phyloP scores from a whole-genome alignment of 257 asterid species.

The Solanum tarijense region DNA sequence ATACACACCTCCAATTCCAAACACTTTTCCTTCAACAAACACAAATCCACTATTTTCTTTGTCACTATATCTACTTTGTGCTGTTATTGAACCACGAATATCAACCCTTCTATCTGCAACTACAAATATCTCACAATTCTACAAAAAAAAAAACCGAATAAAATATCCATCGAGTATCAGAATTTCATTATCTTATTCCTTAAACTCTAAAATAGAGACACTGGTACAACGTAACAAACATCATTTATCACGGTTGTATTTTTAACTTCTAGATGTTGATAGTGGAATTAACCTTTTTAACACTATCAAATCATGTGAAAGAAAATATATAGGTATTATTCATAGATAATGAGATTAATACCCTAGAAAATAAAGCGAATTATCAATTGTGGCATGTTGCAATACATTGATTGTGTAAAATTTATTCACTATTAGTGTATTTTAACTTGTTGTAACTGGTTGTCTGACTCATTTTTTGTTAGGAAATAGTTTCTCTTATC shows the following conservation, averaged over 20 bases:
- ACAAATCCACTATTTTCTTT: constrained; percentile 61
- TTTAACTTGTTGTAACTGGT: too few relatives aligned
- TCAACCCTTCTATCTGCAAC: constrained; percentile 32
- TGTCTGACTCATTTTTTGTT: too few relatives aligned
- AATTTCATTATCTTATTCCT: neutral
- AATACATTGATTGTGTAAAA: neutral
- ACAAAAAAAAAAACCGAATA: neutral
- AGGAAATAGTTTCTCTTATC: too few relatives aligned
- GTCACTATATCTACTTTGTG: constrained; percentile 43
- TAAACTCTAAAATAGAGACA: neutral
- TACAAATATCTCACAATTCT: constrained; percentile 73
- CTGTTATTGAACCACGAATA: constrained; percentile 56
- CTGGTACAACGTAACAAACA: neutral
- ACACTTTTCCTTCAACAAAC: constrained; percentile 55
- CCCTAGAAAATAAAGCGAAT: neutral
- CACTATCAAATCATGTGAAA: neutral
- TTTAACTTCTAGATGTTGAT: neutral
- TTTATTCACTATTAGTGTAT: neutral
- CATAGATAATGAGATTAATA: neutral
- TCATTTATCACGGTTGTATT: neutral
- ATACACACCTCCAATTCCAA: constrained; percentile 50
- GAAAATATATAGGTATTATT: neutral
- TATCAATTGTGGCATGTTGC: neutral
- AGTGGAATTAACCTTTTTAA: neutral
- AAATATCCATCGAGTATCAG: neutral